These are phyloP conservation scores for Fusarium sp. DNA, from an alignment of 2,329 filamentous ascomycete species.

Conservation along the genomic window DNA sequence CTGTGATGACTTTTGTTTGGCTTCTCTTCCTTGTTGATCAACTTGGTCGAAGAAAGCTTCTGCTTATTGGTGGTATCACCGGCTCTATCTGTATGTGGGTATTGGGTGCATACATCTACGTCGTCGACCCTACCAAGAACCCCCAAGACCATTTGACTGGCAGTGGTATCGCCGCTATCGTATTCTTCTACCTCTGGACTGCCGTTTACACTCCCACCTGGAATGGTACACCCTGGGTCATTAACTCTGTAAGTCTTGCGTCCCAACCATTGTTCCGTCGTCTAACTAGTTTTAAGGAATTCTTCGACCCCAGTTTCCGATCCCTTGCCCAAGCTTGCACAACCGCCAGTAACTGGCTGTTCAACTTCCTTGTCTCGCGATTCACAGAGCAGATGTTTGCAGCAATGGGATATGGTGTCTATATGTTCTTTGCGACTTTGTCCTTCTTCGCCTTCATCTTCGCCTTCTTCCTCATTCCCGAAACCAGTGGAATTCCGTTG, in stretches of 20 bases:
- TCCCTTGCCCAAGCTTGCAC: slow-evolving; percentile 66
- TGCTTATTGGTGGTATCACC: slow-evolving; percentile 68
- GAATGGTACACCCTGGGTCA: slow-evolving; percentile 71
- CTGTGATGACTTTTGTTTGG: slow-evolving; percentile 70
- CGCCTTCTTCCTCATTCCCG: slow-evolving; percentile 61
- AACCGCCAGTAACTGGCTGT: slow-evolving; percentile 65
- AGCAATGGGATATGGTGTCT: slow-evolving; percentile 59
- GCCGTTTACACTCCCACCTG: slow-evolving; percentile 65
- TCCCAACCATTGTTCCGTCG: rapidly evolving
- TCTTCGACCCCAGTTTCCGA: slow-evolving; percentile 59
- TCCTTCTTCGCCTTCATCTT: slow-evolving; percentile 58
- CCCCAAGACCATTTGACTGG: slow-evolving; percentile 48
- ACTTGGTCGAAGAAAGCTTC: slow-evolving; percentile 55
- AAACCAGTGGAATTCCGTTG: slow-evolving; percentile 62
- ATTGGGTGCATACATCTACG: slow-evolving; percentile 64
- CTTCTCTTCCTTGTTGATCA: slow-evolving; percentile 71
- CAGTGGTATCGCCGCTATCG: slow-evolving; percentile 65
- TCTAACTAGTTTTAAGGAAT: slow-evolving; percentile 40
- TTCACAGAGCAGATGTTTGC: slow-evolving; percentile 51
- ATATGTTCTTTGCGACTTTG: slow-evolving; percentile 64
- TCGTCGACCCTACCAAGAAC: slow-evolving; percentile 49
- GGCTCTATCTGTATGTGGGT: slow-evolving; percentile 70
- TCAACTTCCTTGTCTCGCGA: slow-evolving; percentile 64
- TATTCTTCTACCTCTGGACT: slow-evolving; percentile 73
- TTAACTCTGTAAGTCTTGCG: slow-evolving; percentile 1